These are phyloP conservation scores for Phoenix roebelenii DNA, from an alignment of 176 grass and related monocot genomes.

Conservation along the genomic window DNA sequence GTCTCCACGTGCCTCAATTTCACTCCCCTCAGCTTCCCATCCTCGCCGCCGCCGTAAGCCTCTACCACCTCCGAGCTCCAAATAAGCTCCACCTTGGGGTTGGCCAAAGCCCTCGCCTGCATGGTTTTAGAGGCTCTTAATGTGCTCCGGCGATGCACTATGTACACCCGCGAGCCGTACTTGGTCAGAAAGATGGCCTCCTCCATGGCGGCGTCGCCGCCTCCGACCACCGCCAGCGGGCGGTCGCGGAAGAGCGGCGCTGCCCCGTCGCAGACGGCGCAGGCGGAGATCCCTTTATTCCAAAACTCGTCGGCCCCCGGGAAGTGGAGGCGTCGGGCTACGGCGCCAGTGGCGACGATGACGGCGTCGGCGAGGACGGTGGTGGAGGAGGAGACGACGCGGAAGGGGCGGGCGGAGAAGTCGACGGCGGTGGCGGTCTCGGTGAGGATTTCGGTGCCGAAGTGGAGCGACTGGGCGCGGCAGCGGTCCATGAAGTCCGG, in stretches of 20 bases:
- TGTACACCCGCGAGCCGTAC: constrained; percentile 81
- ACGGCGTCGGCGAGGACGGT: constrained; percentile 62
- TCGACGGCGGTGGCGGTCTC: constrained; percentile 75
- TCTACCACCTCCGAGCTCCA: constrained; percentile 85
- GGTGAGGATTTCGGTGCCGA: constrained; percentile 58
- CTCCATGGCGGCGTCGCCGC: constrained; percentile 97
- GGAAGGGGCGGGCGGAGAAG: constrained; percentile 55
- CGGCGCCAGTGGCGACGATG: constrained; percentile 68
- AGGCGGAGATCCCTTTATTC: constrained; percentile 87
- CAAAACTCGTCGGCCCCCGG: constrained; percentile 59
- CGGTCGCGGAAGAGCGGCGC: constrained; percentile 66
- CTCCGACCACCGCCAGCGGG: constrained; percentile 76
- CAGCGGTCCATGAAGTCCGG: constrained; percentile 67
- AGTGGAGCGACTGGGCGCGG: constrained; percentile 51
- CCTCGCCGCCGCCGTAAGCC: constrained; percentile 42
- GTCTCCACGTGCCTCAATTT: constrained; percentile 62
- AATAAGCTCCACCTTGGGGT: constrained; percentile 76
- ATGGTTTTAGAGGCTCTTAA: constrained; percentile 97
- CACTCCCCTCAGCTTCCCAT: constrained; percentile 47
- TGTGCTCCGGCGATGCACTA: constrained; percentile 71
- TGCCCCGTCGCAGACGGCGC: constrained; percentile 90
- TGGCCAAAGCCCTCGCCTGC: constrained; percentile 66
- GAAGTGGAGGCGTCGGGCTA: constrained; percentile 77
- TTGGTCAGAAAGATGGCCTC: constrained; percentile 95
- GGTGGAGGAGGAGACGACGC: constrained; percentile 50